Base-by-base conservation (phyloP, 2,329 filamentous ascomycete genomes). In the Ophiocordyceps unilateralis region DNA sequence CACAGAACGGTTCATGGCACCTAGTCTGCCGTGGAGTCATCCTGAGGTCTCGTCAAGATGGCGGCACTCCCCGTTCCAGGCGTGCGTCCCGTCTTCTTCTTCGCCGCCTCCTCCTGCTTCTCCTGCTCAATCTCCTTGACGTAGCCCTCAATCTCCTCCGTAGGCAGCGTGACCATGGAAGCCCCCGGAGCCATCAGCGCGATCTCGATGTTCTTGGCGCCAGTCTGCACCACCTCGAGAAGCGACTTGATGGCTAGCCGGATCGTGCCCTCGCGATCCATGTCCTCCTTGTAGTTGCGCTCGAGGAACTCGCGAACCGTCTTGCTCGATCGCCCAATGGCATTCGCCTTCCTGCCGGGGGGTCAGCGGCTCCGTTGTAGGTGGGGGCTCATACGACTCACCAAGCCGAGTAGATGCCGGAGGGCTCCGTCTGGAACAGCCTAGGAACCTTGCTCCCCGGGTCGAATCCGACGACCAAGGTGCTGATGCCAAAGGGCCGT, bases 201-300 rank as follows among this genome's bases (percentile, higher is more conserved):
- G 57, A 98, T 96, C 69, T 98, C 91, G 57, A 98, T 98, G 66
- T 98, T 98, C 78, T 98, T 98, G 43, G 91, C 91, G 49, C 91
- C 91, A 3, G 91, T 98, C 67, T 98, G 91, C 48, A 98, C 91
- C 43, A 98, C 91, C 65, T 98, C 91, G 47, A 98, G 70, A 50
- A 98, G 75, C 34, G 91, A 98, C 72, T 98, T 98, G 71, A 98
- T 93, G 8, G 91, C 91, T 54, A 98, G 72, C 60, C 93, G 87
- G 62, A 98, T 93, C 37, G 93, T 96, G 55, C 86, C 81, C 67
- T 95, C 87, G 49, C 88, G 79, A 61, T 95, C 84, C 88, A 98
- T 94, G 49, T 85, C 84, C 56, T 93, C 86, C 72, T 94, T 93
- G 75, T 98, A 93, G 69, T 98, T 95, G 60, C 93, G 81, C 68